Evolutionary conservation across 2,329 filamentous ascomycete genomes (phyloP).

Genomic region (Trichoderma pleuroti): DNA sequence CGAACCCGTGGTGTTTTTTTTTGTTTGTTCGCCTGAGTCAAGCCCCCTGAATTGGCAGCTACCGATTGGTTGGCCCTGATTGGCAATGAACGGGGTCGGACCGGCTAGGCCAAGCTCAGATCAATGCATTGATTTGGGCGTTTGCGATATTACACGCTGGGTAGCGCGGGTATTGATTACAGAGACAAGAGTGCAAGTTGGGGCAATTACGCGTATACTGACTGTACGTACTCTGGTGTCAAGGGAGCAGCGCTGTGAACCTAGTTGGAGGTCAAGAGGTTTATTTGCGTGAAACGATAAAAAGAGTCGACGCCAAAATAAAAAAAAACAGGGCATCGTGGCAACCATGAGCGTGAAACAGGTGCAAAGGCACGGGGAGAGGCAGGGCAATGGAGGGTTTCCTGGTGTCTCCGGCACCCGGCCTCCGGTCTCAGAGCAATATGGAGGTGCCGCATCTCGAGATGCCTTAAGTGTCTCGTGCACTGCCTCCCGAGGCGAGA

Average conservation of each 20-base stretch:
- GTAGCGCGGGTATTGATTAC: not conserved
- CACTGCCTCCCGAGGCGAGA: not conserved
- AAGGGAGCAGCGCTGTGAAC: not conserved
- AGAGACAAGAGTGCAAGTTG: not conserved
- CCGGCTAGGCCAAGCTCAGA: not conserved
- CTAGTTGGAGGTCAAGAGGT: too few species aligned
- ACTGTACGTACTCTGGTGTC: not conserved
- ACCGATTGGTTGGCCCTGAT: slow-evolving; percentile 10
- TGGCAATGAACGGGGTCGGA: not conserved
- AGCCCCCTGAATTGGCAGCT: not conserved
- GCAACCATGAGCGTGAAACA: not conserved
- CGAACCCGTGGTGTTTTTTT: not conserved
- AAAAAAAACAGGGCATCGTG: not conserved
- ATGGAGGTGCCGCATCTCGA: not conserved
- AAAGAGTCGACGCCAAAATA: not conserved
- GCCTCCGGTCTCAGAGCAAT: not conserved
- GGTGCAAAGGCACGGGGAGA: not conserved
- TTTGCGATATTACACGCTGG: not conserved
- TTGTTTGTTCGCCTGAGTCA: not conserved
- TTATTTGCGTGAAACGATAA: not conserved
- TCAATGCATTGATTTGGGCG: not conserved
- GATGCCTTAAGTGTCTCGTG: not conserved
- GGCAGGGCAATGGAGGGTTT: not conserved
- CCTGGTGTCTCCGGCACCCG: not conserved
- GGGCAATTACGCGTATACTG: not conserved